phyloP scores from a whole-genome alignment of 2,329 filamentous ascomycete species.

The Colletotrichum phormii region DNA sequence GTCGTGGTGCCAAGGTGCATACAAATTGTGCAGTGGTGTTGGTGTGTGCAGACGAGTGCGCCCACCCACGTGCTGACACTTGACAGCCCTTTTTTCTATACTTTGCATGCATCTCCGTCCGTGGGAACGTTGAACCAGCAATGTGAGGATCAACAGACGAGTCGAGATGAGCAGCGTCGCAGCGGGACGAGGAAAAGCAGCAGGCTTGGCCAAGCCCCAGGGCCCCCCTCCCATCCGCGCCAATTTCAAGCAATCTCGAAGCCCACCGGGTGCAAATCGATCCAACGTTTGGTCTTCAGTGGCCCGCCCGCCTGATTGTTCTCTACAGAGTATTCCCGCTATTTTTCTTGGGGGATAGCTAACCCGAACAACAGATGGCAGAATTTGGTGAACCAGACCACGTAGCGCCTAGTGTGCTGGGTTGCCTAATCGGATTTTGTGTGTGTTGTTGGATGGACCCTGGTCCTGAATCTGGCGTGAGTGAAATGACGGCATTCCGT shows the following conservation, averaged over 20 bases:
- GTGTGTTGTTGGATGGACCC: not conserved
- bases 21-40: not conserved
- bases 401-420: constrained; percentile 7
- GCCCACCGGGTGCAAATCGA: not conserved
- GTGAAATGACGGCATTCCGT: constrained; percentile 31
- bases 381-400: not conserved
- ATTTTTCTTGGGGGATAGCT: not conserved
- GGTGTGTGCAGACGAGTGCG: not conserved
- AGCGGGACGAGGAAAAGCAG: constrained; percentile 14
- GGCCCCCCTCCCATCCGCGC: not conserved
- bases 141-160: constrained; percentile 34
- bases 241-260: constrained; percentile 35
- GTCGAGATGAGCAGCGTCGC: constrained; percentile 32
- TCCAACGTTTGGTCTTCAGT: constrained; percentile 16
- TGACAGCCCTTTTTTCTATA: not conserved
- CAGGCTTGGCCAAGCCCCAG: not conserved
- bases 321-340: not conserved
- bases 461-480: not conserved
- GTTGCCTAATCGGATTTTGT: not conserved
- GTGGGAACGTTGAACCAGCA: not conserved
- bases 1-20: not conserved
- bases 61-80: not conserved
- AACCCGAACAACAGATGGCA: not conserved
- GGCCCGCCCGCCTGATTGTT: not conserved
- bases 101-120: not conserved